These are phyloP conservation scores for Edaphochlamys debaryana DNA, from an alignment of 139 green algal species.

Conservation along the genomic window DNA sequence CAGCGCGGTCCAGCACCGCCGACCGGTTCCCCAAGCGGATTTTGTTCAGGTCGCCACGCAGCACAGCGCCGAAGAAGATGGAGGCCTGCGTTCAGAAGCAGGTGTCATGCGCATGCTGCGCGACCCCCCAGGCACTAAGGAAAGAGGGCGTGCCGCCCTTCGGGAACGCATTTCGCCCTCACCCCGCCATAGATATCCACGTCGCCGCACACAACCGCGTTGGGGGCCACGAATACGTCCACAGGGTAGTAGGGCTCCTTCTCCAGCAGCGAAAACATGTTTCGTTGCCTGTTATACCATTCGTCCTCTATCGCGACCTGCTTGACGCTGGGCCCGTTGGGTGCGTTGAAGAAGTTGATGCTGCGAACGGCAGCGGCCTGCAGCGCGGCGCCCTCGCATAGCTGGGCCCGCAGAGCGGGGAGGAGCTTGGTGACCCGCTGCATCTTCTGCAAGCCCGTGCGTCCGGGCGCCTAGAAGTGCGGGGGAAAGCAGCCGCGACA, in stretches of 20 bases:
- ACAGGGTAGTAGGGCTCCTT: conserved; percentile 69
- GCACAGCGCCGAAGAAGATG: conserved; percentile 86
- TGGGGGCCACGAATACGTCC: conserved; percentile 85
- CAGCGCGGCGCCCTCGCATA: conserved; percentile 16
- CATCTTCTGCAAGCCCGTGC: too few relatives aligned
- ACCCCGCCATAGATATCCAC: conserved; percentile 88
- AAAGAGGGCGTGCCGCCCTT: background rate
- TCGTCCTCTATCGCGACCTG: conserved; percentile 66
- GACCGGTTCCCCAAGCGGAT: conserved; percentile 79
- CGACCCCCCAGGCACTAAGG: background rate
- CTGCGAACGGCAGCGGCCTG: background rate
- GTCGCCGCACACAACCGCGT: conserved; percentile 85
- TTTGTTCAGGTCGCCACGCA: conserved; percentile 90
- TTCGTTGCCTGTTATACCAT: conserved; percentile 81
- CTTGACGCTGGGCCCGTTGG: conserved; percentile 55
- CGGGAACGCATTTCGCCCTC: too few relatives aligned
- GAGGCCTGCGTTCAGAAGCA: conserved; percentile 63
- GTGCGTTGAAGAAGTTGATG: conserved; percentile 51
- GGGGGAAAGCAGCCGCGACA: too few relatives aligned
- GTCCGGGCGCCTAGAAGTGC: too few relatives aligned
- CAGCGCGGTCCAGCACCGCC: conserved; percentile 81
- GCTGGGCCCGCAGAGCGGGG: background rate
- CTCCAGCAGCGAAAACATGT: conserved; percentile 79
- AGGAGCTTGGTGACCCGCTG: conserved; percentile 21
- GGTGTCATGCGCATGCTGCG: background rate